A percentile compares a stretch with the other conserved stretches of the same genome.
These are phyloP conservation scores for Alternaria arborescens DNA, from an alignment of 2,329 filamentous ascomycete species.

Conservation along the genomic window DNA sequence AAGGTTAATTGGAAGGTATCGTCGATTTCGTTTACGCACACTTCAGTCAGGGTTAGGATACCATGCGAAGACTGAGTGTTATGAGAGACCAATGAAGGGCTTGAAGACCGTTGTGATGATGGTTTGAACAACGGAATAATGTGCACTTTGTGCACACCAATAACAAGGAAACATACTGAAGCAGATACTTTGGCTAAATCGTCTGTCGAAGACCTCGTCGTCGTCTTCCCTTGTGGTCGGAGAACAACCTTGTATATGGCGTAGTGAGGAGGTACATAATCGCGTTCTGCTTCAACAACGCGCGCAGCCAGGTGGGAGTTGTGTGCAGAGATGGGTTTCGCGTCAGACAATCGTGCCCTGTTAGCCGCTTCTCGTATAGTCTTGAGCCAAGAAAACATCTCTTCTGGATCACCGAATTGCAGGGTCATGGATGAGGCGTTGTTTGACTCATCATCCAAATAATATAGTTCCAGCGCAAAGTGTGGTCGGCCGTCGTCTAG, in stretches of 20 bases:
- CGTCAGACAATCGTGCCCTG: slow-evolving; percentile 61
- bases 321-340: slow-evolving; percentile 63
- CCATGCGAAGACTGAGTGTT: slow-evolving; percentile 66
- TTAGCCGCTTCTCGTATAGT: slow-evolving; percentile 68
- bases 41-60: slow-evolving; percentile 67
- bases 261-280: slow-evolving; percentile 74
- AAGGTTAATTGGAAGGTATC: slow-evolving; percentile 74
- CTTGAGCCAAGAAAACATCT: slow-evolving; percentile 71
- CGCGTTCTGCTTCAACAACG: slow-evolving; percentile 70
- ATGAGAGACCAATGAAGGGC: slow-evolving; percentile 61
- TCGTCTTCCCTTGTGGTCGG: slow-evolving; percentile 65
- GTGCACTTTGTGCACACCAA: slow-evolving; percentile 75
- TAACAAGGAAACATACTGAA: slow-evolving; percentile 72
- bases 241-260: slow-evolving; percentile 74
- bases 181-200: slow-evolving; percentile 71
- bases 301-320: slow-evolving; percentile 70
- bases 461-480: slow-evolving; percentile 72
- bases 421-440: slow-evolving; percentile 70
- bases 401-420: slow-evolving; percentile 69
- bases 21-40: slow-evolving; percentile 68
- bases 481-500: slow-evolving; percentile 73
- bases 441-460: slow-evolving; percentile 70
- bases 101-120: slow-evolving; percentile 62
- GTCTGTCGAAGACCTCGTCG: slow-evolving; percentile 67
- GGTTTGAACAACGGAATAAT: slow-evolving; percentile 71